Percentiles rank a stretch among this genome's conserved stretches.
Conservation (phyloP, 176 grass and related monocot genomes). For the Eleusine indica region DNA sequence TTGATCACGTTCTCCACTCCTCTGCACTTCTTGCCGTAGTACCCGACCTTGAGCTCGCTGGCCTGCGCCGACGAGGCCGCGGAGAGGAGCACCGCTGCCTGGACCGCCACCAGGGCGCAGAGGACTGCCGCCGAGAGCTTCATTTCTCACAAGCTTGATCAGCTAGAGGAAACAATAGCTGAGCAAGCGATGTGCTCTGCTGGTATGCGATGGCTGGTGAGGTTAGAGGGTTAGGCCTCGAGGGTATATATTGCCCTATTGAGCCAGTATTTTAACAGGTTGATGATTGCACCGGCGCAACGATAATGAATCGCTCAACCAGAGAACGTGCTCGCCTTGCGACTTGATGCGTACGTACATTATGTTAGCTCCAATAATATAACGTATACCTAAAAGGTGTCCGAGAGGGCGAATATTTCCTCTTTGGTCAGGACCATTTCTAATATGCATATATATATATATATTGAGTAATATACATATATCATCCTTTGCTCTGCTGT, state of each 20-base stretch:
- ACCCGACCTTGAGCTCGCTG: slow-evolving; percentile 36
- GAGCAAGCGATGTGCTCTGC: background rate
- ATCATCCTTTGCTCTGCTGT: background rate
- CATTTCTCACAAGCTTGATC: slow-evolving; percentile 11
- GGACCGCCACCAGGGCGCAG: slow-evolving; percentile 29
- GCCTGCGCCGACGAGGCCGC: slow-evolving; percentile 7
- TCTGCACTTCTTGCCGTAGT: slow-evolving; percentile 50
- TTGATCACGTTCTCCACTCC: slow-evolving; percentile 46
- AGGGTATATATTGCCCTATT: slow-evolving; percentile 34
- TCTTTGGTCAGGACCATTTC: background rate
- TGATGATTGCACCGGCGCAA: background rate
- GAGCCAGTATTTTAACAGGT: background rate
- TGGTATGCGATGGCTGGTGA: background rate
- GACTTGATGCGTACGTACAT: background rate
- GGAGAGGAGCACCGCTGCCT: slow-evolving; percentile 29
- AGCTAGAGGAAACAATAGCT: background rate
- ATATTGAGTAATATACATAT: background rate
- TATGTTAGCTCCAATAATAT: background rate
- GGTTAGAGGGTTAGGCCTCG: background rate
- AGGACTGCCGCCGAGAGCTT: slow-evolving; percentile 40
- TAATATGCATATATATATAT: background rate
- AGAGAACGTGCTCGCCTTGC: background rate
- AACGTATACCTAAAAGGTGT: background rate
- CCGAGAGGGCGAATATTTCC: background rate
- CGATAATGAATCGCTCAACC: background rate